phyloP scores from a whole-genome alignment of 2,329 filamentous ascomycete species.

The Cadophora gregata region DNA sequence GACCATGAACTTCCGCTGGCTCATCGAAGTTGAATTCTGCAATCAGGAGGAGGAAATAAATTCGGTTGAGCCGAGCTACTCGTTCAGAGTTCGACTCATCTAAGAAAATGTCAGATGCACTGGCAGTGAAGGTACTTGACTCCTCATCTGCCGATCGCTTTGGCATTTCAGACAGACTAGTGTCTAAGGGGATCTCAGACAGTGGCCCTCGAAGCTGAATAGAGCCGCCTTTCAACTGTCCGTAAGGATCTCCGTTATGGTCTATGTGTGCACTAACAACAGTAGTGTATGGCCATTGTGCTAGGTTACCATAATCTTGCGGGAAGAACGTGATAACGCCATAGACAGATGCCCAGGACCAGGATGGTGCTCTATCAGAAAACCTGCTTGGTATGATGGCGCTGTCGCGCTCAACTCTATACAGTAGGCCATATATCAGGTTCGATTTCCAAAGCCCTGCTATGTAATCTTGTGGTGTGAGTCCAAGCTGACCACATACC shows the following conservation, averaged over 20 bases:
- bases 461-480: not conserved
- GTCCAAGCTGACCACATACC: slow-evolving; percentile 1
- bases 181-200: not conserved
- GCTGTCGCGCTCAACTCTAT: not conserved
- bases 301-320: not conserved
- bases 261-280: not conserved
- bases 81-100: not conserved
- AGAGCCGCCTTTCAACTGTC: slow-evolving; percentile 12
- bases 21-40: not conserved
- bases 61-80: not conserved
- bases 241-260: slow-evolving; percentile 15
- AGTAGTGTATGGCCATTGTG: not conserved
- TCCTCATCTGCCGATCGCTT: not conserved
- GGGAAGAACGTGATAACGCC: slow-evolving; percentile 1
- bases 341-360: slow-evolving; percentile 20
- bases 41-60: not conserved
- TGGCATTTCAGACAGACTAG: not conserved
- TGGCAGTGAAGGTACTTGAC: not conserved
- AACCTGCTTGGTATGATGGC: not conserved
- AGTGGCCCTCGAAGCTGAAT: slow-evolving; percentile 14
- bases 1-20: not conserved
- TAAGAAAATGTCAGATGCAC: not conserved
- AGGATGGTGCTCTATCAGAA: slow-evolving; percentile 1
- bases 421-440: slow-evolving; percentile 3
- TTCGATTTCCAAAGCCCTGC: slow-evolving; percentile 17